Base-by-base conservation (phyloP, 345 rosid species). In the Citrus medica region DNA sequence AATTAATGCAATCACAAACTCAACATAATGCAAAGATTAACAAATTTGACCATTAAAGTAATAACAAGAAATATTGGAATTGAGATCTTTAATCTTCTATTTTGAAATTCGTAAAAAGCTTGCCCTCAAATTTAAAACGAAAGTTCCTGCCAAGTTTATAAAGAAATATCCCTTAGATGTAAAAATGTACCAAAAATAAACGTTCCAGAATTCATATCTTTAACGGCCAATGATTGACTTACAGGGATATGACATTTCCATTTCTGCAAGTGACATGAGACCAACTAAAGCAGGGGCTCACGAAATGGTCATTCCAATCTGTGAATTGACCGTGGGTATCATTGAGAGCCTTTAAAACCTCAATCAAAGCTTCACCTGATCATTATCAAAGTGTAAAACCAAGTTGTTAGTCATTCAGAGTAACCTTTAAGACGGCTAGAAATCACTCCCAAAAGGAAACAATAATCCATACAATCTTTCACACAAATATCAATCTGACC, bases 261-360 rank as follows among this genome's bases (percentile, higher is more conserved):
- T 86, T 86, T 81, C 87, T 87, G 76, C 98, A 95, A 59, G 86
- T 89, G 83, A 95, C 85, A 82, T 87, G 86, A 67, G 92, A 89
- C 99, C 99, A 95, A 74, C 98, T 90, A 82, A 69, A 83, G 91
- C 99, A 95, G 51, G 99, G 96, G 88, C 92, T 95, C 77, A 91
- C 94, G 10, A 91, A 71, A 89, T 69, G 3, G 16, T 82, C 46
- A 77, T 89, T 82, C 99, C 98, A 95, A 77, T 92, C 86, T 17
- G 68, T 86, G 53, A 89, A 83, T 67, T 21, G 87, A 25, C 74
- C 68, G 56, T 78, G 74, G 16, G 94, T 84, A 80, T 92, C 91
- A 46, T 92, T 89, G 74, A 93, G 96, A 40, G 83, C 82, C 24
- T 40, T 77, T 48, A 82, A 86, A 73, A 93, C 83, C 77, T 90